A percentile compares a stretch with the other conserved stretches of the same genome.
phyloP scores from a whole-genome alignment of 257 asterid species.

The Vinca minor region DNA sequence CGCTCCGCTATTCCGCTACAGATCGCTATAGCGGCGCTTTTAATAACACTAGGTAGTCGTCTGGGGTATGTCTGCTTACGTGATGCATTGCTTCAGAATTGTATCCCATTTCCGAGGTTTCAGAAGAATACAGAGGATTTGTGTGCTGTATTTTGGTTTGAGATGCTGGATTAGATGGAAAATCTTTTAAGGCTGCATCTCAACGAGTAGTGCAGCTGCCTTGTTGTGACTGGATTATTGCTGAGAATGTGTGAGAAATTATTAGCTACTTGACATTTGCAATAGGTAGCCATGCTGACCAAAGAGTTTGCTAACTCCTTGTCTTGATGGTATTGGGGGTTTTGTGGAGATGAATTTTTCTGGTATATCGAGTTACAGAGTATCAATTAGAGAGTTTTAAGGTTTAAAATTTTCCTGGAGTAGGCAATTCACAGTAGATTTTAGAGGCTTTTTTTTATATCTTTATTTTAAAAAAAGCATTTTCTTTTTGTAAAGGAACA shows the following conservation, averaged over 20 bases:
- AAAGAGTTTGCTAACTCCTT: neutral
- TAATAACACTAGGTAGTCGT: too few relatives aligned
- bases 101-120: neutral
- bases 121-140: neutral
- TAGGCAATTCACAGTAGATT: neutral
- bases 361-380: neutral
- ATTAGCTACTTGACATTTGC: neutral
- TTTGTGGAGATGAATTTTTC: neutral
- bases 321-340: neutral
- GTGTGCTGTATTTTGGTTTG: neutral
- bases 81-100: too few relatives aligned
- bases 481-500: neutral
- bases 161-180: neutral
- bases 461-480: too few relatives aligned
- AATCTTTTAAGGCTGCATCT: neutral
- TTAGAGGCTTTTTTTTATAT: neutral
- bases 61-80: too few relatives aligned
- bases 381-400: neutral
- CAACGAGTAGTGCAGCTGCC: neutral
- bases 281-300: neutral
- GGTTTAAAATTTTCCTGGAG: neutral
- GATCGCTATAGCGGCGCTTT: too few relatives aligned
- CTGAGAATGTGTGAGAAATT: neutral
- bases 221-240: neutral
- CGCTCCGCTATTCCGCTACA: too few relatives aligned